Base-by-base conservation (phyloP, 169 alveolate genomes). In the Cryptosporidium felis region DNA sequence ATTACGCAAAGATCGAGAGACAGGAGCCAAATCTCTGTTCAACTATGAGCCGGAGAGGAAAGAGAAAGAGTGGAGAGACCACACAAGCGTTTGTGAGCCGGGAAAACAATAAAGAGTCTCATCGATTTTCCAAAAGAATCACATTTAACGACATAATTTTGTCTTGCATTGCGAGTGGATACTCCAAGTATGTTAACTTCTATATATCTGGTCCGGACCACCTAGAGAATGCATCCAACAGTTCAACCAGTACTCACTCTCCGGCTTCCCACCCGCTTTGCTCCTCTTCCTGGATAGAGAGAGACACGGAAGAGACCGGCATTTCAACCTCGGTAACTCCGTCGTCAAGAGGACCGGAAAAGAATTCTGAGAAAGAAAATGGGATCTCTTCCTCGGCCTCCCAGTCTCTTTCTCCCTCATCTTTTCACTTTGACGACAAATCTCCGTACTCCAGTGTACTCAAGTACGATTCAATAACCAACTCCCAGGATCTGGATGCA, bases 131-230 rank as follows among this genome's bases (percentile, higher is more conserved):
- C 4, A 74, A 74, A 56, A 49, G 85, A 32, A 74, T 74, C 36
- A 74, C 85, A n/a, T 74, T 74, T 36, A 74, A 74, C 41, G 85
- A 74, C 41, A 74, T 74, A 34, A 74, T 74, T 16, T 32, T 74
- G 10, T 74, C 85, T 12, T 74, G 85, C 38, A 53, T 74, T 38
- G 85, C 85, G n/a, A 74, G 85, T 53, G 85, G 85, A n/a, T 74
- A 74, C 45, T 49, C 67, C 5, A 74, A 74, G 42, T 74, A 74
- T 34, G 85, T 74, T 2, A 74, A 74, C 10, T 34, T 46, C 36
- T 65, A 65, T 16, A 45, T 65, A n/a, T 42, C 81, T 16, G 9
- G 8, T 51, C 66, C 18, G 36, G 67, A 56, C 38, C 12, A 1
- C 36, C 38, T 10, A 42, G 61, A 38, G 6, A n/a, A 14, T 8